Conservation (phyloP, 176 grass and related monocot species). For the Tillandsia fasciculata region DNA sequence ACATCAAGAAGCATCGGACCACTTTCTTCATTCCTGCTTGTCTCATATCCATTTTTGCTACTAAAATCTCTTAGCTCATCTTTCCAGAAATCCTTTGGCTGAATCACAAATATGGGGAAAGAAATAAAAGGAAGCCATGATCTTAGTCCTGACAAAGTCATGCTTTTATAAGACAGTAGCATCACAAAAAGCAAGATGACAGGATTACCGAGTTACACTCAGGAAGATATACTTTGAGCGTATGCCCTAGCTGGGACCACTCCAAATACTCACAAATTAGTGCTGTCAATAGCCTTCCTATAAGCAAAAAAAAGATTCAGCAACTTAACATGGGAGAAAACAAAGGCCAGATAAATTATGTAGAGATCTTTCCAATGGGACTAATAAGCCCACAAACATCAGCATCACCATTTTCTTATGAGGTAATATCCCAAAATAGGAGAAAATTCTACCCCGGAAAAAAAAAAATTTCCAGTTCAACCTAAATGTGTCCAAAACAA, state of each 20-base stretch:
- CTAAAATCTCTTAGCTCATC: conserved; percentile 66
- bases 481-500: no score
- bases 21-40: conserved; percentile 61
- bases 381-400: not conserved
- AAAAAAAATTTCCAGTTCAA: no score
- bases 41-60: conserved; percentile 54
- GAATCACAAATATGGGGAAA: conserved; percentile 2
- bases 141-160: not conserved
- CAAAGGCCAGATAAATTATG: conserved; percentile 13
- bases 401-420: not conserved
- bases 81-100: conserved; percentile 96
- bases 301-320: conserved; percentile 14
- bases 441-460: no score
- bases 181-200: not conserved
- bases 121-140: not conserved
- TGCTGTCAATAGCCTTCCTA: conserved; percentile 83
- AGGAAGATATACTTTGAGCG: conserved; percentile 85
- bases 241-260: conserved; percentile 84
- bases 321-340: not conserved
- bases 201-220: conserved; percentile 82
- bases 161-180: not conserved
- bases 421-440: no score
- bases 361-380: not conserved
- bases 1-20: conserved; percentile 88
- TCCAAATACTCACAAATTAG: conserved; percentile 84